Percentiles rank a stretch among this genome's conserved stretches.
These are phyloP conservation scores for Pseudevernia furfuracea DNA, from an alignment of 495 filamentous ascomycete species.

Conservation along the genomic window DNA sequence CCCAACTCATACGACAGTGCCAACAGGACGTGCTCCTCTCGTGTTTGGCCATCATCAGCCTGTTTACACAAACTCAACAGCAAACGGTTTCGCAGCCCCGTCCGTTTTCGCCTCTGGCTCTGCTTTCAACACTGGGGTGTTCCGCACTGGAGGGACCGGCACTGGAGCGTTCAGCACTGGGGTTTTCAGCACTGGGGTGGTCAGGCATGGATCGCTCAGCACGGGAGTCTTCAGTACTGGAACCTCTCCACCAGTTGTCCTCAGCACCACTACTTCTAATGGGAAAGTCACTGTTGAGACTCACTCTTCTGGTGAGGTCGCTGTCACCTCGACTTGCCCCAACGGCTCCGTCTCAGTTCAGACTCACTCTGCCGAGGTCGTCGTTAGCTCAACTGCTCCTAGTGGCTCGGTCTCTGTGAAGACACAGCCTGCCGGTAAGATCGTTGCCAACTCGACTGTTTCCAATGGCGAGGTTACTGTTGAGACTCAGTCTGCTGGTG, in stretches of 20 bases:
- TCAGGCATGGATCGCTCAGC: not conserved
- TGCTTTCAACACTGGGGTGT: not conserved
- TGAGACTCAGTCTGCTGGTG: too few species aligned
- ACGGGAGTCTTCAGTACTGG: not conserved
- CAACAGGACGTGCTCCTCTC: conserved; percentile 2
- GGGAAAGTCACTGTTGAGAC: not conserved
- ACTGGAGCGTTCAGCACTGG: not conserved
- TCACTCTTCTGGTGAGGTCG: not conserved
- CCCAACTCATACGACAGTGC: not conserved
- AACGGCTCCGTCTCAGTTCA: not conserved
- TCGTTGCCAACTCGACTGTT: not conserved
- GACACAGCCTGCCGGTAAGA: not conserved
- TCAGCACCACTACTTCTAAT: not conserved
- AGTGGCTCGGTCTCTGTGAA: not conserved
- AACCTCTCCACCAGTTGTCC: not conserved
- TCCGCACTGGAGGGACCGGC: not conserved
- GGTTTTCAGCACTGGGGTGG: not conserved
- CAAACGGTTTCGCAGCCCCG: not conserved
- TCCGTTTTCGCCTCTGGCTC: not conserved
- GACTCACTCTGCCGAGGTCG: not conserved
- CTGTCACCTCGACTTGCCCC: not conserved
- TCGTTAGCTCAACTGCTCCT: not conserved
- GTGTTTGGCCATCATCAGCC: not conserved
- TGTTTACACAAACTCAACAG: not conserved
- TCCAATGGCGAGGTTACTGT: conserved; percentile 8